These are phyloP conservation scores for Yamadazyma sp. DNA, from an alignment of 1,139 yeast genomes.

Conservation along the genomic window DNA sequence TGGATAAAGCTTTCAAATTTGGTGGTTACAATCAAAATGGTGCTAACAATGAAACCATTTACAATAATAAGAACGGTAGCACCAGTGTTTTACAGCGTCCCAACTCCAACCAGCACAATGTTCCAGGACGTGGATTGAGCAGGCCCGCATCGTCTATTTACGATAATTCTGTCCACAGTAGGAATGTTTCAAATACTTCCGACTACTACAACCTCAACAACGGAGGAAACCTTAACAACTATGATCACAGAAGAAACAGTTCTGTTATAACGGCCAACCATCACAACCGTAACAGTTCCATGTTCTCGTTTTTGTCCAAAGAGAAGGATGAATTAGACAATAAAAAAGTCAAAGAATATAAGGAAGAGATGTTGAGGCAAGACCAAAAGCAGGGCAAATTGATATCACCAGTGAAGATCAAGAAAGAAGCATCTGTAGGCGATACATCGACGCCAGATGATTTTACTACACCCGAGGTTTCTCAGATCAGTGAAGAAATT, in stretches of 20 bases:
- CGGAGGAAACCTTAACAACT: conserved; percentile 5
- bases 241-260: conserved; percentile 32
- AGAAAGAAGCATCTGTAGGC: conserved; percentile 15
- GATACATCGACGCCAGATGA: conserved; percentile 2
- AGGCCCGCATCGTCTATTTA: conserved; percentile 49
- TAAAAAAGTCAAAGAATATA: conserved; percentile 7
- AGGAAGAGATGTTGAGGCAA: conserved; percentile 4
- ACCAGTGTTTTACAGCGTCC: conserved; percentile 8
- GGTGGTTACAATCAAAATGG: conserved; percentile 20
- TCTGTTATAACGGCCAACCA: conserved; percentile 25
- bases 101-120: background rate
- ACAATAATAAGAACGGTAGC: conserved; percentile 7
- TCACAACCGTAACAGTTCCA: conserved; percentile 29
- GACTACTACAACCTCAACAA: conserved; percentile 6
- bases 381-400: conserved; percentile 16
- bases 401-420: conserved; percentile 27
- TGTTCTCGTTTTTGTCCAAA: conserved; percentile 14
- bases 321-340: conserved; percentile 13
- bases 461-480: conserved; percentile 7
- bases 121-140: conserved; percentile 10
- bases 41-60: conserved; percentile 8
- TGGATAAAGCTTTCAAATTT: conserved; percentile 20
- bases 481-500: conserved; percentile 17
- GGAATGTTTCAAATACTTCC: conserved; percentile 26
- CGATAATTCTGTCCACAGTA: conserved; percentile 31